Percentiles rank a stretch among this genome's conserved stretches.
phyloP scores from a whole-genome alignment of 75 land plant genomes.

The Picea glauca region DNA sequence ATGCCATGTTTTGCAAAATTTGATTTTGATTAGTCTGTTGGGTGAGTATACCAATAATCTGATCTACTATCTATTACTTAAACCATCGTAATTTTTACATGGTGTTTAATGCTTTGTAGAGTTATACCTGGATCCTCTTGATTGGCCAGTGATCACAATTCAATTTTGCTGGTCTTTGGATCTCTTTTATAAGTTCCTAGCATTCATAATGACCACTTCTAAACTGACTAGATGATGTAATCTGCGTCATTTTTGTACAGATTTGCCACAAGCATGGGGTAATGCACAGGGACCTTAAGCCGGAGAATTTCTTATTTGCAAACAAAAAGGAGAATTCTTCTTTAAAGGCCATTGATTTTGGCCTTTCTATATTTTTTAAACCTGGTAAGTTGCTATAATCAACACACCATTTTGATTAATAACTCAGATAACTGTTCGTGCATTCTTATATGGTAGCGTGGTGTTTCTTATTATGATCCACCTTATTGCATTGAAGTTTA shows the following conservation, averaged over 20 bases:
- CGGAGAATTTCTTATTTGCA: constrained; percentile 64
- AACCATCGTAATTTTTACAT: not conserved
- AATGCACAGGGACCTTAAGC: constrained; percentile 80
- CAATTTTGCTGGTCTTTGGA: not conserved
- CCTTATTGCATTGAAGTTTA: not conserved
- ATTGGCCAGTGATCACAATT: not conserved
- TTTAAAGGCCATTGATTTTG: constrained; percentile 73
- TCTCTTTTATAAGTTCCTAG: not conserved
- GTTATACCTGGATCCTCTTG: not conserved
- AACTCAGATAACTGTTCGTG: not conserved
- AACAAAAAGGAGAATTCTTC: constrained; percentile 39
- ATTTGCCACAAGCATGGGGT: constrained; percentile 70
- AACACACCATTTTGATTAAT: not conserved
- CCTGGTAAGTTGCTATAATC: constrained; percentile 34
- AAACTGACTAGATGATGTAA: not conserved
- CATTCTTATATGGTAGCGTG: not conserved
- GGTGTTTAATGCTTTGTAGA: not conserved
- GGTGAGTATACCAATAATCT: no score
- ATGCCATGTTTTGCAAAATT: not conserved
- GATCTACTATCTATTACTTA: no score
- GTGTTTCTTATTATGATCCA: not conserved
- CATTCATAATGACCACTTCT: not conserved
- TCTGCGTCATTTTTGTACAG: constrained; percentile 15
- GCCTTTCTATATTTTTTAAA: constrained; percentile 63
- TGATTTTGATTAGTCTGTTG: no score